Evolutionary conservation across 306 rosid genomes (phyloP), one percentile per base, ranked within the genome.

Genomic region (Malus orientalis): DNA sequence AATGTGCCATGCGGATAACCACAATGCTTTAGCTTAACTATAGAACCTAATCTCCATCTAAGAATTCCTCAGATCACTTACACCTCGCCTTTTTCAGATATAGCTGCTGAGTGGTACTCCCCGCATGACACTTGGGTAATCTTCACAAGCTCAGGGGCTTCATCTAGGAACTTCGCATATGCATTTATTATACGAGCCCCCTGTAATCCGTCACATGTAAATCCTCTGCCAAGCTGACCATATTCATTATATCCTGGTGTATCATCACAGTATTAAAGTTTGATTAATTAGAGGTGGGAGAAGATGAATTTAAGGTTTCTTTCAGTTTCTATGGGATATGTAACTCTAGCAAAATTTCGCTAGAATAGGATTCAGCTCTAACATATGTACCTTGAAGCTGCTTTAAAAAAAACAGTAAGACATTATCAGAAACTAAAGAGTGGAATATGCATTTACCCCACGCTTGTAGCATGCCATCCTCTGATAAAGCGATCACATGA

Each of bases 171-270:
- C 84, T 78, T 91, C 23, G 97, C 96, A 79, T 85, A 94, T 80
- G 91, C 87, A 87, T 74, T 90, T 86, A 91, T 89, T 61, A 94
- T 63, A 25, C 82, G 90, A 75, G 96, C 96, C 75, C 91, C 80
- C 87, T 94, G 98, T 69, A 94, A 86, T 67, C 98, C 98, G 81
- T 94, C 98, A 73, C 93, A 90, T 30, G 97, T 94, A 81, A 94
- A 70, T 76, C 98, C 97, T 81, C 95, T 89, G 76, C 98, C 98
- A 84, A 94, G 98, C 81, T 94, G 98, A 92, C 98, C 97, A 59
- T 84, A 83, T 81, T 94, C 98, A 86, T 94, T 94, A 83, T 94
- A 94, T 86, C 98, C 97, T 94, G 93, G 85, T 90, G 88, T 78
- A 79, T 63, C 82, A 78, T 82, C 88, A 89, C 85, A 88, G 70